Conservation (phyloP, 352 stramenopile species). For the Phytophthora ohioensis region DNA sequence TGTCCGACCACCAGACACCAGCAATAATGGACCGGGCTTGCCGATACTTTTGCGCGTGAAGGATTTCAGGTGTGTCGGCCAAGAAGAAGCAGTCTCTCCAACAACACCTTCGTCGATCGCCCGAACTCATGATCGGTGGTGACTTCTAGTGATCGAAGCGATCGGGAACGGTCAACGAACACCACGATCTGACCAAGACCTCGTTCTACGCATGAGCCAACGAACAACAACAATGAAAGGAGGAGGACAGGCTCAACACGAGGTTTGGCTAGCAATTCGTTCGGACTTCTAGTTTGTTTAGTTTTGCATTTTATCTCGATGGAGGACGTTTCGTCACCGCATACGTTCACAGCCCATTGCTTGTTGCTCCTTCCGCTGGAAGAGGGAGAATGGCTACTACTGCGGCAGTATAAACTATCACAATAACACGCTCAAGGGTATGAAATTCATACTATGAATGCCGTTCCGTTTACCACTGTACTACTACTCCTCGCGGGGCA, state of each 20-base stretch:
- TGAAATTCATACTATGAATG: not conserved
- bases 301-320: slow-evolving; percentile 35
- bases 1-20: slow-evolving; percentile 18
- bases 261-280: slow-evolving; percentile 36
- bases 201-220: slow-evolving; percentile 16
- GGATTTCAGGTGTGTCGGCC: slow-evolving; percentile 4
- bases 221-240: slow-evolving; percentile 20
- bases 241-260: slow-evolving; percentile 40
- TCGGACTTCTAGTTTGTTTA: slow-evolving; percentile 41
- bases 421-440: slow-evolving; percentile 41
- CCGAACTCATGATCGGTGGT: not conserved
- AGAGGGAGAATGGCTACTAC: slow-evolving; percentile 47
- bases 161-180: slow-evolving; percentile 6
- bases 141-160: slow-evolving; percentile 26
- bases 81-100: slow-evolving; percentile 4
- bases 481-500: not conserved
- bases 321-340: slow-evolving; percentile 22
- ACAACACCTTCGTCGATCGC: slow-evolving; percentile 10
- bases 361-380: slow-evolving; percentile 50
- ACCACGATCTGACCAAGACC: slow-evolving; percentile 20
- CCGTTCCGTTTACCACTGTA: slow-evolving; percentile 18
- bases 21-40: slow-evolving; percentile 16
- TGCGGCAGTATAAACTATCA: slow-evolving; percentile 50
- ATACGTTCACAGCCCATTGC: slow-evolving; percentile 16
- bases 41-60: not conserved